Conservation (phyloP, 331 rosid genomes). For the Quercus phellos region DNA sequence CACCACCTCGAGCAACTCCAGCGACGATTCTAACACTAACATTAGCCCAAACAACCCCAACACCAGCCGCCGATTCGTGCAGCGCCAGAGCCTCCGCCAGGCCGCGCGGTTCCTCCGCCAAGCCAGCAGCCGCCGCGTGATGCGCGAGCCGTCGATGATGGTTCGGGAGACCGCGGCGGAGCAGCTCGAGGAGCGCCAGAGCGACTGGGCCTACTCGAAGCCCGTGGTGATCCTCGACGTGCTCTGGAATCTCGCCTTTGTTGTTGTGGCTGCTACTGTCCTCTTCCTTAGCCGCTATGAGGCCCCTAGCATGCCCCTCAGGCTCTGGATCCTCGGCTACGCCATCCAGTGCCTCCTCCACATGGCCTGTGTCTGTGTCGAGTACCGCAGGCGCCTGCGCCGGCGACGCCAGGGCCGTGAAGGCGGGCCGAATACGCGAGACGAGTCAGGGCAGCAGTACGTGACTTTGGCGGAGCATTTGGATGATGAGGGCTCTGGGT, state of each 20-base stretch:
- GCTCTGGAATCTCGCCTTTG: slow-evolving; percentile 81
- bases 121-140: slow-evolving; percentile 74
- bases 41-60: slow-evolving; percentile 20
- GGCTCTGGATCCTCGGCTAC: slow-evolving; percentile 78
- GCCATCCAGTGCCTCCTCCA: slow-evolving; percentile 80
- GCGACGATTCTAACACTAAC: slow-evolving; percentile 26
- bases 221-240: slow-evolving; percentile 84
- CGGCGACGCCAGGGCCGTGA: slow-evolving; percentile 26
- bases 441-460: slow-evolving; percentile 51
- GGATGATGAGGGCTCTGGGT: slow-evolving; percentile 65
- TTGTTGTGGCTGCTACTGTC: slow-evolving; percentile 51
- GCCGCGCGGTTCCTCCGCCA: slow-evolving; percentile 88
- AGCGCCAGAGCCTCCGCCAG: slow-evolving; percentile 75
- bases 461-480: slow-evolving; percentile 42
- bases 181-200: slow-evolving; percentile 90
- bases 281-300: slow-evolving; percentile 54
- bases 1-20: slow-evolving; percentile 34
- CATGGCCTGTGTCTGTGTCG: slow-evolving; percentile 69
- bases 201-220: slow-evolving; percentile 98
- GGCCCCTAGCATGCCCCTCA: slow-evolving; percentile 68
- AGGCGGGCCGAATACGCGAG: slow-evolving; percentile 38
- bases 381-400: slow-evolving; percentile 55
- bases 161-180: slow-evolving; percentile 95
- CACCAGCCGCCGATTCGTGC: slow-evolving; percentile 53
- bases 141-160: slow-evolving; percentile 93